Base-by-base conservation (phyloP, 305 asterid genomes). In the Solanum hybrid region DNA sequence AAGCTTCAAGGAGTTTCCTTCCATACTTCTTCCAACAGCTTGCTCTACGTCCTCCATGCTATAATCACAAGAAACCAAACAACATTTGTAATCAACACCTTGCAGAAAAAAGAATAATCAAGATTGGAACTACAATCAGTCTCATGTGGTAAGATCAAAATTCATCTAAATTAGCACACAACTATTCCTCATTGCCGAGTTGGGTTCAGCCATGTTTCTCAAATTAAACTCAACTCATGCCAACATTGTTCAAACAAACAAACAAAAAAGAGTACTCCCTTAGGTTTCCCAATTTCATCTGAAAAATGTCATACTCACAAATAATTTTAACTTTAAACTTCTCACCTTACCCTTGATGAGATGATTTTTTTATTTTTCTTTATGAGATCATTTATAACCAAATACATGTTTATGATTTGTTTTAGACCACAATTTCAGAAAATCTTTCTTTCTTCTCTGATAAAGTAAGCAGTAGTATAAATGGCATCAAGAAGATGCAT, bases 11-110 rank as follows among this genome's bases (percentile, higher is more conserved):
- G 92, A 81, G 77, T 8, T 75, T 86, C 89, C 40, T 89, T 31
- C 90, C 91, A 90, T 91, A 92, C 94, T 91, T 92, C 96, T 40
- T 91, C 84, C 71, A 89, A 91, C 91, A 84, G 91, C 94, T 92
- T 90, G 93, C 90, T 77, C 90, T 32, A 87, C 20, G 84, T 51
- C 90, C 93, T 91, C 90, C 95, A 90, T 91, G 79, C 95, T 92
- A 92, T 72, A 92, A 92, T 73, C 90, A 90, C 89, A 89, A 88
- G 73, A 90, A 77, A 91, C 36, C 86, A 20, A 84, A 51, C 73
- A 84, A 27, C 17, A 82, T 84, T 51, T 29, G 37, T 20, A 29
- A 29, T 84, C 31, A 84, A 84, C 29, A 84, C 17, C 42, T 17
- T 84, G 75, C 42, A 31, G 42, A 51, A 84, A 84, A 71, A 46